Evolutionary conservation across 352 stramenopile genomes (phyloP), one percentile per base, ranked within the genome.

Genomic region (Globisporangium viniferum): DNA sequence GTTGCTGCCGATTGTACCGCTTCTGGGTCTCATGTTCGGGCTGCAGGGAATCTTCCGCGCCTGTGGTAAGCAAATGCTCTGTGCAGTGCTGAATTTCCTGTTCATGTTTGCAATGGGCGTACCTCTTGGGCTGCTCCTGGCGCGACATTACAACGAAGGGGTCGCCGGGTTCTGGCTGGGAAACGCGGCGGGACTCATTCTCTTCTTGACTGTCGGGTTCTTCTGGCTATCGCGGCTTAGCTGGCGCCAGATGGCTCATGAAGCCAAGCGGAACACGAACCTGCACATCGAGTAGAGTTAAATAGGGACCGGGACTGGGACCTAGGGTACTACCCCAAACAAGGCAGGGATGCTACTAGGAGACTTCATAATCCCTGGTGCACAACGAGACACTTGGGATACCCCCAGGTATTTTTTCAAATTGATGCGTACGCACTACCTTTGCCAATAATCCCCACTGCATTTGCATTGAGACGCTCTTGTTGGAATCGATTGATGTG

Each of bases 101-200:
- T 64, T 46, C 29, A 31, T 73, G 33, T 69, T 80, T 46, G 41
- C 69, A 9, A 8, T 77, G 12, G 73, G 71, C 0, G 27, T 75
- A 4, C 73, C 73, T 2, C 14, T 75, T 12, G 71, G 73, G 2
- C 24, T 71, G 4, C 22, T 66, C 20, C 56, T 80, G 24, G 64
- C 6, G 58, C 36, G 10, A 44, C 36, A 44, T 5, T 44, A 15
- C 36, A 44, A 44, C 36, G 36, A 44, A 44, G 73, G 71, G 22
- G 59, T 80, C 27, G 20, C 64, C 1, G 73, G 73, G 1, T 64
- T 80, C 22, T 80, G 73, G 73, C 0, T 71, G 15, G 73, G 71
- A 5, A 62, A 73, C 35, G 59, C 41, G 6, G 66, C 58, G 1
- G 73, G 71, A 4, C 59, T 73, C 36, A 12, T 62, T 0, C 24